These are phyloP conservation scores for Climacium dendroides DNA, from an alignment of 225 moss, liverwort and hornwort genomes.

Conservation along the genomic window DNA sequence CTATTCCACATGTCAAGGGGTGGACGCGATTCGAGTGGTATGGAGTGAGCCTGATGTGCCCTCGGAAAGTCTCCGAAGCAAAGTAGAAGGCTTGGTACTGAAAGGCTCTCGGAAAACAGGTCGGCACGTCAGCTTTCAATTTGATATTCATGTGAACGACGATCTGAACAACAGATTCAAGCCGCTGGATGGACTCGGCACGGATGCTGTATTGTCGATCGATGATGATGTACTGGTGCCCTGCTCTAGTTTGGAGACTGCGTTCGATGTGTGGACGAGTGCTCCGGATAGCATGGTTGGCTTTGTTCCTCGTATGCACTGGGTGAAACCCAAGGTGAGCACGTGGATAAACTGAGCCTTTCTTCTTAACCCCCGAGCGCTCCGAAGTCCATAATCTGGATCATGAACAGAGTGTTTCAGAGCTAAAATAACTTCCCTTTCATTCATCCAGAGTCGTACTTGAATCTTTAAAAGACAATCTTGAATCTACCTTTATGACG, in stretches of 20 bases:
- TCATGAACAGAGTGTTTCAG: not conserved
- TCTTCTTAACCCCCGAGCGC: not conserved
- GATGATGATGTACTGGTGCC: slow-evolving; percentile 91
- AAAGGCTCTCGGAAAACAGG: slow-evolving; percentile 4
- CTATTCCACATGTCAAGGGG: slow-evolving; percentile 58
- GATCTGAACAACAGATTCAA: slow-evolving; percentile 92
- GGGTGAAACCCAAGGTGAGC: slow-evolving; percentile 33
- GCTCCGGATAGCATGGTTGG: slow-evolving; percentile 83
- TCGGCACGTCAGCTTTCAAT: slow-evolving; percentile 23
- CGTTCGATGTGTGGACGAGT: slow-evolving; percentile 77
- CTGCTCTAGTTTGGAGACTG: slow-evolving; percentile 66
- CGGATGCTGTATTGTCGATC: slow-evolving; percentile 77
- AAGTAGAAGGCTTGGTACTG: slow-evolving; percentile 22
- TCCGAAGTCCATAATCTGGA: not conserved
- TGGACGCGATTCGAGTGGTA: slow-evolving; percentile 72
- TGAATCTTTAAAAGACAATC: not conserved
- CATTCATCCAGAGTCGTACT: not conserved
- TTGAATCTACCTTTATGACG: not conserved
- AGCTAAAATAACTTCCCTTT: not conserved
- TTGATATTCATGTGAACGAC: slow-evolving; percentile 65
- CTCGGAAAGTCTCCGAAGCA: slow-evolving; percentile 26
- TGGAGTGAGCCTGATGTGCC: slow-evolving; percentile 83
- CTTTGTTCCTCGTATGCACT: slow-evolving; percentile 98
- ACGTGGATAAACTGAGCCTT: not conserved
- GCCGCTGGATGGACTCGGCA: slow-evolving; percentile 43